Base-by-base conservation (phyloP, 2,329 filamentous ascomycete species). In the Fusarium sp. region DNA sequence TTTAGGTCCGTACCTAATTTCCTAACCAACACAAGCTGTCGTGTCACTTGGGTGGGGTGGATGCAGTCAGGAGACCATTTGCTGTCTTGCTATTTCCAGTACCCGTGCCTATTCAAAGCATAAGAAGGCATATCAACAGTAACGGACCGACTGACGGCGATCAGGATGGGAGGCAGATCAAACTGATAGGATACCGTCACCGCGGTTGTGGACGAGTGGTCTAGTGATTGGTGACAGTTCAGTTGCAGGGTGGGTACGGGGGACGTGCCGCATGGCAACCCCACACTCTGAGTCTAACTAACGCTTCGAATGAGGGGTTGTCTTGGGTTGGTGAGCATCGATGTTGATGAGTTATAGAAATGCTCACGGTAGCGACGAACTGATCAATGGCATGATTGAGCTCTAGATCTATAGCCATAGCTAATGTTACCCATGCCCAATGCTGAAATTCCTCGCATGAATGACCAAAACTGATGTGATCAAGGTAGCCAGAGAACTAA, bases 141-240 rank as follows among this genome's bases (percentile, higher is more conserved):
- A 77, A 79, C 77, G 77, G 77, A 69, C 77, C 77, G 77, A 79
- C 73, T 79, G 63, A 68, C 42, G 65, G 56, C 63, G 67, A 70
- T 64, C 61, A 45, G 56, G 62, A 70, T 55, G 63, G 68, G 64
- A 66, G 55, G 65, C 53, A 65, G 52, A 70, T 56, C 65, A 57
- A 72, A 69, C 58, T 78, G 77, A 77, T 78, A 77, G 77, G 76
- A 76, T 77, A 77, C 76, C 75, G 65, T 66, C 66, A 60, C 62
- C 62, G 47, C 71, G 76, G 76, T 78, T 78, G 74, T 65, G 60
- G 55, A 50, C 62, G 64, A 65, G 54, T 53, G 44, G 65, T 54
- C 47, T 44, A 67, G 61, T 76, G 73, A 78, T 78, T 75, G 74
- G 73, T 68, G 66, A 70, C 61, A 68, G 44, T 44, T 52, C 58